phyloP scores from a whole-genome alignment of 352 stramenopile genomes.

The Blastocystis sp. region DNA sequence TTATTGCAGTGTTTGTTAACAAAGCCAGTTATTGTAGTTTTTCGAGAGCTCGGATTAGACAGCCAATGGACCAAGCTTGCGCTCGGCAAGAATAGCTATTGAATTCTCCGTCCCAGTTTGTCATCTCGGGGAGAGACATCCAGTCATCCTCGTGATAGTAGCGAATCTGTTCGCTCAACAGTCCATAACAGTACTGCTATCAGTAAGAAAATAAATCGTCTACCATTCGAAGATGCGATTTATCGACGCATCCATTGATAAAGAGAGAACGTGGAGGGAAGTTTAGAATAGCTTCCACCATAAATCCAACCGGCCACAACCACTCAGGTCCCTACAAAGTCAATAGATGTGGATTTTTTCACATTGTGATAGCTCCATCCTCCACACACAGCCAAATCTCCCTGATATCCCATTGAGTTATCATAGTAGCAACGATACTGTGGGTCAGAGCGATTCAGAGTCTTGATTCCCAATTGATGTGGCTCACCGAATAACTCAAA shows the following conservation, averaged over 20 bases:
- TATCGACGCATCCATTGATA: not conserved
- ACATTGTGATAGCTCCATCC: slow-evolving; percentile 65
- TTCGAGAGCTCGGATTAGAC: not conserved
- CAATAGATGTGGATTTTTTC: not conserved
- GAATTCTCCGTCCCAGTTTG: slow-evolving; percentile 40
- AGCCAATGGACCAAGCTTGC: slow-evolving; percentile 36
- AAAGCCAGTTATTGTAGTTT: not conserved
- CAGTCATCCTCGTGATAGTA: slow-evolving; percentile 52
- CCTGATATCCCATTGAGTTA: slow-evolving; percentile 52
- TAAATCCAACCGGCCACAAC: slow-evolving; percentile 64
- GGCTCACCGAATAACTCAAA: slow-evolving; percentile 31
- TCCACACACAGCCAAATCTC: slow-evolving; percentile 26
- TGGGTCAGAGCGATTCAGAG: slow-evolving; percentile 21
- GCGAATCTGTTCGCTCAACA: slow-evolving; percentile 13
- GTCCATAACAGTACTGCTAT: slow-evolving; percentile 3
- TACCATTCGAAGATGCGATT: not conserved
- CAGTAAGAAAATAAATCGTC: not conserved
- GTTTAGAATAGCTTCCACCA: slow-evolving; percentile 47
- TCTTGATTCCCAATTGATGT: slow-evolving; percentile 60
- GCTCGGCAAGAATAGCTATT: slow-evolving; percentile 37
- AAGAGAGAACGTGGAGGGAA: slow-evolving; percentile 9
- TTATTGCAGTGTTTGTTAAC: slow-evolving; percentile 11
- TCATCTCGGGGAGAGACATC: slow-evolving; percentile 54
- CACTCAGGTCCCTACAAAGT: slow-evolving; percentile 64
- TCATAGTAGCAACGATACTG: slow-evolving; percentile 63